Conservation (phyloP, 371 early-diverging fungal species). For the Mucor plumbeus region DNA sequence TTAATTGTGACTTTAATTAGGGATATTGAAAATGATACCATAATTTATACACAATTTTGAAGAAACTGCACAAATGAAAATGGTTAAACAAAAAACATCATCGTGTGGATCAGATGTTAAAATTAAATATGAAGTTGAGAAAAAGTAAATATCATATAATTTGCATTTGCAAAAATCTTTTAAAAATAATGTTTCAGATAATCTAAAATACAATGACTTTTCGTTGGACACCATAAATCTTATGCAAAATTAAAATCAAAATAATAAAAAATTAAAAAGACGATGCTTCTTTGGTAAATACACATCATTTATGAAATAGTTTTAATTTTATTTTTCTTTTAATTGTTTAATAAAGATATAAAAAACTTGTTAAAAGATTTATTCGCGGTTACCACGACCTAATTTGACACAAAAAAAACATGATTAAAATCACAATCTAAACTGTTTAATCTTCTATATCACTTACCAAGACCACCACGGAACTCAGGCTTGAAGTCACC, state of each 20-base stretch:
- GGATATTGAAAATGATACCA: neutral
- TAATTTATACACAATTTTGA: neutral
- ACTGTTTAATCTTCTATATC: neutral
- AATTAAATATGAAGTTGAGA: too few species aligned
- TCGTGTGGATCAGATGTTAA: too few species aligned
- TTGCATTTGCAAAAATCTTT: too few species aligned
- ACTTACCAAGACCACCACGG: conserved; percentile 75
- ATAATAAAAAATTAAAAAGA: too few species aligned
- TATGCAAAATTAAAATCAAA: too few species aligned
- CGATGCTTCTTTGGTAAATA: neutral
- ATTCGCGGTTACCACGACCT: conserved; percentile 51
- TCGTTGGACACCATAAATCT: too few species aligned
- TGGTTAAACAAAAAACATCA: too few species aligned
- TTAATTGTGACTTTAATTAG: neutral
- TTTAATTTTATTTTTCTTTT: conserved; percentile 9
- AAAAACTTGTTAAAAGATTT: conserved; percentile 23
- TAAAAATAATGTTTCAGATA: too few species aligned
- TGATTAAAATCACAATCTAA: too few species aligned
- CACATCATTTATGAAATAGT: neutral
- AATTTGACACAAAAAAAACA: neutral
- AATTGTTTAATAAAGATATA: neutral
- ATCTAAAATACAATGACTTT: too few species aligned
- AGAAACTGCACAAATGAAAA: too few species aligned
- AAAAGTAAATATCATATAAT: too few species aligned
- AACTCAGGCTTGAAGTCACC: conserved; percentile 95